Evolutionary conservation across 257 asterid species (phyloP).

Genomic region (Misopates orontium): DNA sequence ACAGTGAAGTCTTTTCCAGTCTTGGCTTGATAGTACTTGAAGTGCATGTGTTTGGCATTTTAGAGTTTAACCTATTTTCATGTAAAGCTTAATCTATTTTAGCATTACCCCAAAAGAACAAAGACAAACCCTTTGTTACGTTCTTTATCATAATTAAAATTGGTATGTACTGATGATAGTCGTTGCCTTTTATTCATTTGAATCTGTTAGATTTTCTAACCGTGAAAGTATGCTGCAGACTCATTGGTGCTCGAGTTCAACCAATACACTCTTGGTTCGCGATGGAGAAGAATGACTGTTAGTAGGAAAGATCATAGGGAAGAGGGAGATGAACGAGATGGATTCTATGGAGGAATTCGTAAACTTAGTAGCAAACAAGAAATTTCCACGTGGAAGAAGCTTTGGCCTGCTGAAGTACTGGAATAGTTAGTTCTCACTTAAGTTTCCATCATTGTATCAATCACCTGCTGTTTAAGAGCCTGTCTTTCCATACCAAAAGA

Average conservation of each 20-base stretch:
- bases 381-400: slow-evolving; percentile 61
- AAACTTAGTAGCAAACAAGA: slow-evolving; percentile 49
- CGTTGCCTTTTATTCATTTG: not conserved
- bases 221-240: slow-evolving; percentile 42
- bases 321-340: slow-evolving; percentile 74
- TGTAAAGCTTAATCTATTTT: not conserved
- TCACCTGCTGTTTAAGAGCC: too few relatives aligned
- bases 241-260: slow-evolving; percentile 73
- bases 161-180: not conserved
- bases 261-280: slow-evolving; percentile 74
- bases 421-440: slow-evolving; percentile 53
- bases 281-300: slow-evolving; percentile 66
- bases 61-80: not conserved
- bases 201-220: slow-evolving; percentile 18
- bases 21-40: not conserved
- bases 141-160: not conserved
- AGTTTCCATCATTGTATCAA: not conserved
- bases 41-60: too few relatives aligned
- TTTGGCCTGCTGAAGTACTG: slow-evolving; percentile 68
- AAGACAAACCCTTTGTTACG: not conserved
- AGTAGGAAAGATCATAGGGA: slow-evolving; percentile 70
- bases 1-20: not conserved
- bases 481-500: slow-evolving; percentile 7
- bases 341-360: slow-evolving; percentile 76
- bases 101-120: not conserved